phyloP scores from a whole-genome alignment of 768 basidiomycete genomes.

The Naganishia friedmannii region DNA sequence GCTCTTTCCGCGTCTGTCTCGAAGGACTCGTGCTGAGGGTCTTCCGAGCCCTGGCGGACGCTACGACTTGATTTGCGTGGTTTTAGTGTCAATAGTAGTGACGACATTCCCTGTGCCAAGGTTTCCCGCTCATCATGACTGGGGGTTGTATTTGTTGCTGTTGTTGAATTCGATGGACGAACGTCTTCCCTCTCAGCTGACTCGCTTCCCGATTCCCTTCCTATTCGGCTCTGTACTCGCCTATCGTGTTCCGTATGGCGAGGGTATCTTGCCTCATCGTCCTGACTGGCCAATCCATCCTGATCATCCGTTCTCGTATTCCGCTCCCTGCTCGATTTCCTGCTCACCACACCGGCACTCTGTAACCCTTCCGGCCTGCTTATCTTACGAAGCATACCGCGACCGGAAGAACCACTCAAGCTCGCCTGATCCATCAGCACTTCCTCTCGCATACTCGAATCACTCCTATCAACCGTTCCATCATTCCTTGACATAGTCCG shows the following conservation, averaged over 20 bases:
- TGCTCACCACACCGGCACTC: neutral
- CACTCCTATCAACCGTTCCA: neutral
- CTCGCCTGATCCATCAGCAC: neutral
- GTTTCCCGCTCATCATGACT: neutral
- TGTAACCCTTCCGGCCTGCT: neutral
- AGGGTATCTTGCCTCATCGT: neutral
- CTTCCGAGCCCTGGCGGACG: neutral
- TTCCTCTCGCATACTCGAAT: neutral
- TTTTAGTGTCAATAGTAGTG: conserved; percentile 5
- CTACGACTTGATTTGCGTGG: conserved; percentile 1
- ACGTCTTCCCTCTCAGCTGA: neutral
- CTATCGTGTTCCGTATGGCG: neutral
- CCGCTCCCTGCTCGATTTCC: neutral
- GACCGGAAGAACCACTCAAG: neutral
- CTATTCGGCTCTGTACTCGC: neutral
- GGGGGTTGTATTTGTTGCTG: neutral
- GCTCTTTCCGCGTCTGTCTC: neutral
- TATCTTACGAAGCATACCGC: neutral
- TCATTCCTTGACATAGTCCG: neutral
- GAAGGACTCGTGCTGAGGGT: neutral
- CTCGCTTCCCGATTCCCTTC: neutral
- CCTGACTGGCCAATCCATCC: neutral
- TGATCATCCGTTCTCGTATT: conserved; percentile 1
- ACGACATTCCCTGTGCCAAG: neutral
- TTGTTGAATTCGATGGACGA: neutral